These are phyloP conservation scores for Pseudodiploospora longispora DNA, from an alignment of 2,329 filamentous ascomycete species.

Conservation along the genomic window DNA sequence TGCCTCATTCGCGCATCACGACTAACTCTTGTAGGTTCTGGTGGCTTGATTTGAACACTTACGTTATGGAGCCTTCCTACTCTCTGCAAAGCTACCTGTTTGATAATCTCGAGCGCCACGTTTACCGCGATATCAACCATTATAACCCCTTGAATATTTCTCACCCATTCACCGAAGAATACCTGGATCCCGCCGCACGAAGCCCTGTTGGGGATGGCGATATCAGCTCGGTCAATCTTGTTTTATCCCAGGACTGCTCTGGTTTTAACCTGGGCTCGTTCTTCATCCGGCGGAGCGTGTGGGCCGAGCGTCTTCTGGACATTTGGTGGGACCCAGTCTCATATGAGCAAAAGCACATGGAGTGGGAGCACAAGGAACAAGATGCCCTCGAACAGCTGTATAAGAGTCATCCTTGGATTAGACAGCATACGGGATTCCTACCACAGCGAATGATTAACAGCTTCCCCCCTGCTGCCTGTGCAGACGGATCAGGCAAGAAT, in stretches of 20 bases:
- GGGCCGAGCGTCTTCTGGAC: slow-evolving; percentile 87
- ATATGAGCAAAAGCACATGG: slow-evolving; percentile 98
- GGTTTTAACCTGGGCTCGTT: slow-evolving; percentile 97
- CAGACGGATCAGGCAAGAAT: slow-evolving; percentile 54
- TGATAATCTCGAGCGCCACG: slow-evolving; percentile 61
- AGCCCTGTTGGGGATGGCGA: slow-evolving; percentile 73
- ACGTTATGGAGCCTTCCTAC: slow-evolving; percentile 91
- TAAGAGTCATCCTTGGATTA: slow-evolving; percentile 82
- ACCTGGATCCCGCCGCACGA: slow-evolving; percentile 66
- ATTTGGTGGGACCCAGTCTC: slow-evolving; percentile 98
- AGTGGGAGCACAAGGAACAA: slow-evolving; percentile 98
- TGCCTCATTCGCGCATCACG: slow-evolving; percentile 38
- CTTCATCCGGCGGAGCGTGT: slow-evolving; percentile 76
- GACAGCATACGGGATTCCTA: slow-evolving; percentile 80
- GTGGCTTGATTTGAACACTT: slow-evolving; percentile 98
- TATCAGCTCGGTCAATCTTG: slow-evolving; percentile 70
- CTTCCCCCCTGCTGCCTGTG: slow-evolving; percentile 85
- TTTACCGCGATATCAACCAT: slow-evolving; percentile 91
- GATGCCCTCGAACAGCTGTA: slow-evolving; percentile 92
- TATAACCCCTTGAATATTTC: slow-evolving; percentile 93
- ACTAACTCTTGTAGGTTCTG: slow-evolving; percentile 63
- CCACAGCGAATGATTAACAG: slow-evolving; percentile 90
- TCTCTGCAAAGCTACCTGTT: slow-evolving; percentile 90
- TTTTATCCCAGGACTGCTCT: slow-evolving; percentile 87
- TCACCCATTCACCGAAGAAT: slow-evolving; percentile 67